phyloP scores from a whole-genome alignment of 345 rosid species.

The Excoecaria cochinchinensis region DNA sequence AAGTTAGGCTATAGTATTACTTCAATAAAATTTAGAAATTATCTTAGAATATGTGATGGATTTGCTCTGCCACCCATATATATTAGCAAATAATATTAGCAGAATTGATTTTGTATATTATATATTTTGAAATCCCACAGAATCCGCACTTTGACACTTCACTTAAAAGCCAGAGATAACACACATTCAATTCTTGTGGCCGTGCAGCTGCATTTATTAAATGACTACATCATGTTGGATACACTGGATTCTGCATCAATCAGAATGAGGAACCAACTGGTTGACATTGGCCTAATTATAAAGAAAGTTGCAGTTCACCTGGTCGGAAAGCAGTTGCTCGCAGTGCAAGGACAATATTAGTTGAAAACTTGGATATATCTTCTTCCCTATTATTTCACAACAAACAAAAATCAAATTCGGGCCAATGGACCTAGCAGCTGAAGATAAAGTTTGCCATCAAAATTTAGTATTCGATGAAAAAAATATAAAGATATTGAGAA shows the following conservation, averaged over 20 bases:
- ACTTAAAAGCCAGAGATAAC: neutral
- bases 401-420: slow-evolving; percentile 7
- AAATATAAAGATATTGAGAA: neutral
- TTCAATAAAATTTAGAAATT: neutral
- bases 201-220: neutral
- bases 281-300: neutral
- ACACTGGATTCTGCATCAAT: neutral
- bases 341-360: slow-evolving; percentile 11
- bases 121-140: neutral
- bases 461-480: neutral
- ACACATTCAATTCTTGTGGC: neutral
- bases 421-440: neutral
- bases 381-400: slow-evolving; percentile 20
- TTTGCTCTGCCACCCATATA: neutral
- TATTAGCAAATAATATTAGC: neutral
- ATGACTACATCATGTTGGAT: neutral
- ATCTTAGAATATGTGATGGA: too few relatives aligned
- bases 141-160: neutral
- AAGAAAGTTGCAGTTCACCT: slow-evolving; percentile 18
- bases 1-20: neutral
- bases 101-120: neutral
- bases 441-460: neutral
- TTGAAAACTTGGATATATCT: slow-evolving; percentile 7
- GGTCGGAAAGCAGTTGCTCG: slow-evolving; percentile 13
- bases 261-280: neutral